phyloP scores from a whole-genome alignment of 1,284 basidiomycete species.

The Schizopora paradoxa region DNA sequence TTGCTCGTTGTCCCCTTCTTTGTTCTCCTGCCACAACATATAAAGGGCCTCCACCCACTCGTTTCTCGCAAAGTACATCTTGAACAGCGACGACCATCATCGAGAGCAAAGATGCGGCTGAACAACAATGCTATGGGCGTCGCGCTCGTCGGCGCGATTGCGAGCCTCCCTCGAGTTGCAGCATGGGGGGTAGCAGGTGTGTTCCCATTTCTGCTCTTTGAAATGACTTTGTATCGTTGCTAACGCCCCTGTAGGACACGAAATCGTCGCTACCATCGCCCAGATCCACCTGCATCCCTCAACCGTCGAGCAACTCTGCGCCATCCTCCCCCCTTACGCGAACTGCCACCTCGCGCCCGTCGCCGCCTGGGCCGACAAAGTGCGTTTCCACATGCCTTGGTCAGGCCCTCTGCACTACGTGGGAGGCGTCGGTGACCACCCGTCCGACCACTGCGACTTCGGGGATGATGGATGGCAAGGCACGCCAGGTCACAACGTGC shows the following conservation, averaged over 20 bases:
- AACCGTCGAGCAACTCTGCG: slow-evolving; percentile 65
- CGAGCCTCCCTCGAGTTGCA: background rate
- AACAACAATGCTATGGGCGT: no score
- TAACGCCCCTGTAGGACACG: slow-evolving; percentile 53
- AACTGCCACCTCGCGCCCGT: slow-evolving; percentile 76
- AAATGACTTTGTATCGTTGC: background rate
- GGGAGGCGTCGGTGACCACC: slow-evolving; percentile 70
- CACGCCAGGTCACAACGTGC: slow-evolving; percentile 60
- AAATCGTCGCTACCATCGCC: slow-evolving; percentile 89
- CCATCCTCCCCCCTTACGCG: slow-evolving; percentile 54
- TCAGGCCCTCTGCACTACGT: slow-evolving; percentile 72
- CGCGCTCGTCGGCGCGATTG: background rate
- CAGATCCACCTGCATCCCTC: slow-evolving; percentile 83
- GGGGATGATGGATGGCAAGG: slow-evolving; percentile 81
- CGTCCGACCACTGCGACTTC: slow-evolving; percentile 69
- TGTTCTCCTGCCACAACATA: no score
- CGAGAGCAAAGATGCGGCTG: no score
- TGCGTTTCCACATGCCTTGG: slow-evolving; percentile 55
- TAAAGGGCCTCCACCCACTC: no score
- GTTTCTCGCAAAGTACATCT: no score
- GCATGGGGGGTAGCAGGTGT: slow-evolving; percentile 7
- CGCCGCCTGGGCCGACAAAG: slow-evolving; percentile 82
- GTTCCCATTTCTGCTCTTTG: background rate
- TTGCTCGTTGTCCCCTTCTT: no score
- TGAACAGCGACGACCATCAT: no score